Evolutionary conservation across 2,329 filamentous ascomycete species (phyloP), one percentile per base, ranked within the genome.

Genomic region (Bipolaris cookei): DNA sequence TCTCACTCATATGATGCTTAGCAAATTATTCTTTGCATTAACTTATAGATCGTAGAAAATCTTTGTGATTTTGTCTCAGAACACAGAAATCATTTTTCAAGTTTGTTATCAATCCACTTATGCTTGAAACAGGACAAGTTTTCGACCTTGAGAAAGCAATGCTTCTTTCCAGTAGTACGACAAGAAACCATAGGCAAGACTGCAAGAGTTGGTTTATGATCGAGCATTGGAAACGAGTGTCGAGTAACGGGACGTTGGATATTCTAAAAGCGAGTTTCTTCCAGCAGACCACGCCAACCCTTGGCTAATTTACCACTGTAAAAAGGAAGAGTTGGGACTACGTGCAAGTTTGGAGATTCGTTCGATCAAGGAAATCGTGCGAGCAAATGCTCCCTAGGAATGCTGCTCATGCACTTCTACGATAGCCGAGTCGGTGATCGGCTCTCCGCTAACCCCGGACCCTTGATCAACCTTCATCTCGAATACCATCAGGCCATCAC

Each of bases 401-500:
- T 42, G 48, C 30, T 49, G 39, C 46, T 25, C 46, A 45, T 45
- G 42, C 46, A 43, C 39, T 45, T 35, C 14, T 30, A 47, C 16
- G 32, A 50, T 46, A 35, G 54, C 54, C 54, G 54, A 52, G 54
- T 52, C 54, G 54, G 54, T 52, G 48, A 38, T 56, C 54, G 54
- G 54, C 54, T 56, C 54, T 56, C 54, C 54, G 54, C 54, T 52
- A 56, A 56, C 32, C 32, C 54, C 54, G 48, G 48, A 18, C 41
- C 53, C 41, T 56, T 34, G 13, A 25, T 21, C 14, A 49, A 20
- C 14, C 34, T 23, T 34, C 23, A 41, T 34, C 48, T 23, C 21
- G 14, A 42, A 18, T 32, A 78, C 78, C 76, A 69, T 72, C 44
- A 68, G 67, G 50, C 74, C 75, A 34, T 21, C 20, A n/a, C 34